Evolutionary conservation across 169 alveolate genomes (phyloP).

Genomic region (Babesia sp.): DNA sequence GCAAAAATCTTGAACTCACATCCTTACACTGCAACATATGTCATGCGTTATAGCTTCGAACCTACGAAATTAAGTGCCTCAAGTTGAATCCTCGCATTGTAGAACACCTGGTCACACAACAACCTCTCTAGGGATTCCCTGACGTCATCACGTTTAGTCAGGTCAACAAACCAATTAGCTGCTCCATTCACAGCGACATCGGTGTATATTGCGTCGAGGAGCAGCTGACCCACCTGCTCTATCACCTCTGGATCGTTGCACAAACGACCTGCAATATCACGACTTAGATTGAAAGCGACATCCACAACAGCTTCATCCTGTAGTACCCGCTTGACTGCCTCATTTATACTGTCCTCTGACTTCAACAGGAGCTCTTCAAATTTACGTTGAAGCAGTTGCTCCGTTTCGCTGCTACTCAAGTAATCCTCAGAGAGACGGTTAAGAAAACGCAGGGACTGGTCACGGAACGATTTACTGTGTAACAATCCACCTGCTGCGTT

Average conservation of each 20-base stretch:
- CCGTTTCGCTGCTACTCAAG: conserved; percentile 22
- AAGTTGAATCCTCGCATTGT: conserved; percentile 16
- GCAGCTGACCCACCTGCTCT: conserved; percentile 36
- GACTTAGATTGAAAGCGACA: conserved; percentile 8
- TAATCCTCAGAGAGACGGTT: conserved; percentile 6
- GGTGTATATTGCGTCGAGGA: conserved; percentile 42
- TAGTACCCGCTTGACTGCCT: neutral
- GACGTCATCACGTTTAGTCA: conserved; percentile 30
- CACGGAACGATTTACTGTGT: conserved; percentile 15
- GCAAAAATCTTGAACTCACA: neutral
- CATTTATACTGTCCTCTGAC: neutral
- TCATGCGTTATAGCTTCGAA: neutral
- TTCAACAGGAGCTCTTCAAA: conserved; percentile 3
- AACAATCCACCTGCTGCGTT: conserved; percentile 29
- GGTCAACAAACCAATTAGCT: conserved; percentile 43
- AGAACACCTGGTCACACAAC: neutral
- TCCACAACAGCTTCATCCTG: conserved; percentile 1
- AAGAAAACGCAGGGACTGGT: conserved; percentile 11
- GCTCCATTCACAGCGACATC: conserved; percentile 56
- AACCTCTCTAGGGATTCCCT: conserved; percentile 6
- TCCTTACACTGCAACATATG: conserved; percentile 9
- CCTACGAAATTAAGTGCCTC: conserved; percentile 34
- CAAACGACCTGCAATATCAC: neutral
- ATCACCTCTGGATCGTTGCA: conserved; percentile 37
- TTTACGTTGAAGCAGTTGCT: conserved; percentile 6